Percentiles rank a stretch among this genome's conserved stretches.
Evolutionary conservation across 2,329 filamentous ascomycete species (phyloP).

Genomic region (Fusarium sp.): DNA sequence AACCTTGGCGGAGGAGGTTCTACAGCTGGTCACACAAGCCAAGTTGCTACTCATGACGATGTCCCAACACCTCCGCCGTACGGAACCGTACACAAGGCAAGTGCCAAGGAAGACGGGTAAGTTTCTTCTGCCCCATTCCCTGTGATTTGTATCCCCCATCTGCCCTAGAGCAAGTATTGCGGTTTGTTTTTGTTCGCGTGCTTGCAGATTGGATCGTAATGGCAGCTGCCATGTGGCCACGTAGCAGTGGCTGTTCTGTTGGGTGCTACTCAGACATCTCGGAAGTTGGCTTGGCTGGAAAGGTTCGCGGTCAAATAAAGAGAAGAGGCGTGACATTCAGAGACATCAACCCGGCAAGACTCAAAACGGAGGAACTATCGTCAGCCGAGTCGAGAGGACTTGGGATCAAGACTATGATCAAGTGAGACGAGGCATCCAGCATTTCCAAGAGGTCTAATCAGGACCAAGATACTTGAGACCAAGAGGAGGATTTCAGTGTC

Average conservation of each 20-base stretch:
- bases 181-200: slow-evolving; percentile 20
- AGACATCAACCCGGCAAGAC: slow-evolving; percentile 39
- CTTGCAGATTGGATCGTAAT: slow-evolving; percentile 32
- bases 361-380: slow-evolving; percentile 39
- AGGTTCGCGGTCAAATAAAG: slow-evolving; percentile 44
- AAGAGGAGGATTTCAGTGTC: slow-evolving; percentile 46
- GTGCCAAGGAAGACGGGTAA: slow-evolving; percentile 68
- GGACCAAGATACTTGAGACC: slow-evolving; percentile 39
- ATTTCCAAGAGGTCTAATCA: slow-evolving; percentile 29
- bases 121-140: slow-evolving; percentile 42
- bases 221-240: slow-evolving; percentile 29
- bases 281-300: slow-evolving; percentile 46
- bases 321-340: slow-evolving; percentile 40
- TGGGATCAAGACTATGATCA: slow-evolving; percentile 42
- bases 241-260: slow-evolving; percentile 37
- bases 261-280: slow-evolving; percentile 35
- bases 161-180: slow-evolving; percentile 17
- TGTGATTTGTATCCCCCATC: slow-evolving; percentile 40
- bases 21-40: slow-evolving; percentile 47
- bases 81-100: slow-evolving; percentile 65
- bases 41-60: slow-evolving; percentile 46
- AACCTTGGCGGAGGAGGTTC: slow-evolving; percentile 61
- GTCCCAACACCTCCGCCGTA: slow-evolving; percentile 49
- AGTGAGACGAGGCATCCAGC: slow-evolving; percentile 36
- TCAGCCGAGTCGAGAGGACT: slow-evolving; percentile 36